Conservation (phyloP, 805 yeast species). For the Candida germanica region DNA sequence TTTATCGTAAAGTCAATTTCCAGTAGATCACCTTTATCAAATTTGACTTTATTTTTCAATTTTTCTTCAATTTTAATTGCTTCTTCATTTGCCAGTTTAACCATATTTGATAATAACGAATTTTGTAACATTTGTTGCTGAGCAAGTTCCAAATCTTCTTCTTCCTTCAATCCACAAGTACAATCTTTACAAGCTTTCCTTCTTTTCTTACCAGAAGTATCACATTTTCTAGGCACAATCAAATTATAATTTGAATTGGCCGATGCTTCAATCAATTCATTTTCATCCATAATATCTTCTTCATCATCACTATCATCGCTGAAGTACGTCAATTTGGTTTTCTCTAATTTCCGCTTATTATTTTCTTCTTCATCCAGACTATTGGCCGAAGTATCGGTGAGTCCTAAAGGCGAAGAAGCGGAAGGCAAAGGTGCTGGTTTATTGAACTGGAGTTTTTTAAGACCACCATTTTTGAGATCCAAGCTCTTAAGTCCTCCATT, state of each 20-base stretch:
- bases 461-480: too few relatives aligned
- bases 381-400: slow-evolving; percentile 46
- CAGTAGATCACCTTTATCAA: slow-evolving; percentile 66
- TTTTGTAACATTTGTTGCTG: slow-evolving; percentile 44
- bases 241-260: slow-evolving; percentile 27
- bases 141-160: slow-evolving; percentile 64
- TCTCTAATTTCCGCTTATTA: slow-evolving; percentile 43
- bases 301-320: slow-evolving; percentile 53
- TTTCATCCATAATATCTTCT: slow-evolving; percentile 36
- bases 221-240: slow-evolving; percentile 59
- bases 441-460: slow-evolving; percentile 11
- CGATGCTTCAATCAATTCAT: slow-evolving; percentile 31
- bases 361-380: slow-evolving; percentile 39
- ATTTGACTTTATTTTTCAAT: slow-evolving; percentile 48
- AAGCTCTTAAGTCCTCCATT: background rate
- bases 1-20: slow-evolving; percentile 96
- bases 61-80: slow-evolving; percentile 54
- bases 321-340: slow-evolving; percentile 52
- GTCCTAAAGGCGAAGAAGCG: slow-evolving; percentile 20
- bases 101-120: slow-evolving; percentile 44
- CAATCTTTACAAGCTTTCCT: slow-evolving; percentile 98
- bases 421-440: slow-evolving; percentile 1
- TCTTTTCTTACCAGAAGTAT: slow-evolving; percentile 55
- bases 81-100: slow-evolving; percentile 49
- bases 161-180: slow-evolving; percentile 92